Evolutionary conservation across 305 asterid genomes (phyloP).

Genomic region (Solanum chacoense): DNA sequence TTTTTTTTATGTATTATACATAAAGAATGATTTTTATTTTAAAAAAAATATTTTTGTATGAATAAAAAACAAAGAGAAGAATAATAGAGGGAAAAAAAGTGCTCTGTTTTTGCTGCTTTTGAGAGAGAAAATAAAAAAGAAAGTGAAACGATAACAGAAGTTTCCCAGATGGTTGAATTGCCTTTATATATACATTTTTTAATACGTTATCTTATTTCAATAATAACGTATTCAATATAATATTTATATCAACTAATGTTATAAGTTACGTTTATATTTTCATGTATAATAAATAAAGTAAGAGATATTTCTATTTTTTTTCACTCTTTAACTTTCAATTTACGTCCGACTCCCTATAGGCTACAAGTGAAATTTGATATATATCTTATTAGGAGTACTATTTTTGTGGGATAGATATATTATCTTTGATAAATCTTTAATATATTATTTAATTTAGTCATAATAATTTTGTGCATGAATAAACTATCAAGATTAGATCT

Average conservation of each 20-base stretch:
- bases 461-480: not conserved
- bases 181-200: not conserved
- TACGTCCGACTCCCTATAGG: too few relatives aligned
- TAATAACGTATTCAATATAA: not conserved
- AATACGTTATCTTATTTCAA: not conserved
- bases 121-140: not conserved
- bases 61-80: not conserved
- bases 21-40: not conserved
- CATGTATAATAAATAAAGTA: not conserved
- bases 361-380: too few relatives aligned
- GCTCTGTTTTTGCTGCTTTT: not conserved
- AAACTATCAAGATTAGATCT: not conserved
- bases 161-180: not conserved
- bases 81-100: not conserved
- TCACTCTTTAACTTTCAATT: not conserved
- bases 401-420: not conserved
- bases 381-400: not conserved
- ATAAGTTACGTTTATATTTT: not conserved
- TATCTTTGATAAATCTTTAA: too few relatives aligned
- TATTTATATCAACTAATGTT: not conserved
- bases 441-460: too few relatives aligned
- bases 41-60: not conserved
- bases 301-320: not conserved
- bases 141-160: not conserved
- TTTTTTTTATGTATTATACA: not conserved